Evolutionary conservation across 208 protist species (phyloP).

Genomic region (Leishmania martiniquensis): DNA sequence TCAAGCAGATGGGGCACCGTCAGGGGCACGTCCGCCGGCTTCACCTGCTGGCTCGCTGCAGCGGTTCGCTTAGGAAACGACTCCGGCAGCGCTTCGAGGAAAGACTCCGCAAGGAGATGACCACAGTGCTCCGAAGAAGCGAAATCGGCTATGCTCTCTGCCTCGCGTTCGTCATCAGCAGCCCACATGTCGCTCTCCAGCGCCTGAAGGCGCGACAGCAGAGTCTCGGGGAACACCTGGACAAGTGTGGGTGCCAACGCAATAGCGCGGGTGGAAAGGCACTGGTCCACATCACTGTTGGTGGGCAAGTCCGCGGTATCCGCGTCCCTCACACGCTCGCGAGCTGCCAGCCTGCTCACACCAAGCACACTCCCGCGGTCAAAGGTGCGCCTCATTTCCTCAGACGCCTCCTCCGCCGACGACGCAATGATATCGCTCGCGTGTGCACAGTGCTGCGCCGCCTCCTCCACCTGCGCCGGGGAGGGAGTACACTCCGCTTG

Average conservation of each 20-base stretch:
- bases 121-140: neutral
- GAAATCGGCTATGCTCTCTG: neutral
- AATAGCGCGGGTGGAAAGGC: neutral
- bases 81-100: neutral
- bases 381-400: too few relatives aligned
- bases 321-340: neutral
- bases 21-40: neutral
- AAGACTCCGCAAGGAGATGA: neutral
- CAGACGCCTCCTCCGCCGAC: neutral
- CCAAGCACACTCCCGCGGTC: neutral
- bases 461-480: neutral
- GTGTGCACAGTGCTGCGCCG: neutral
- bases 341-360: slow-evolving; percentile 1
- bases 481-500: neutral
- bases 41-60: neutral
- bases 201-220: neutral
- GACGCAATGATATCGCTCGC: neutral
- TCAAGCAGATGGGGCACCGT: slow-evolving; percentile 25
- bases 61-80: neutral
- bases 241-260: neutral
- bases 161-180: neutral
- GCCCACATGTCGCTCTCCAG: neutral
- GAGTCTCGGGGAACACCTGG: neutral
- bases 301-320: neutral
- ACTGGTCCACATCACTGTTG: neutral